Base-by-base conservation (phyloP, 768 basidiomycete species). In the Serendipita vermifera region DNA sequence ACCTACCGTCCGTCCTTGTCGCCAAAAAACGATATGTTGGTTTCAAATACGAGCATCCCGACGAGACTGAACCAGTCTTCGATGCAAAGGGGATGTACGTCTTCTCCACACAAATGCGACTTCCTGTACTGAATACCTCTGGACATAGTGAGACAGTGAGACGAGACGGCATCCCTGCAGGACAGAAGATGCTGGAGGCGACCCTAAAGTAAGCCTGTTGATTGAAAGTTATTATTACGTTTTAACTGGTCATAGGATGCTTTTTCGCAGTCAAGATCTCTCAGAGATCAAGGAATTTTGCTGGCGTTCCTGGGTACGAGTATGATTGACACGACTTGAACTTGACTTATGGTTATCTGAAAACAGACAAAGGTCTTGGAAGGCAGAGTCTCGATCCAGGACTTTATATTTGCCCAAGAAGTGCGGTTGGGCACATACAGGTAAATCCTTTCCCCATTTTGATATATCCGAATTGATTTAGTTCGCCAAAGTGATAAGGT, bases 21-120 rank as follows among this genome's bases (percentile, higher is more conserved):
- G 89, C 94, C 2, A 99, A 99, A 75, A 99, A 99, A 67, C 81
- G 94, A 62, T 99, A 99, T 62, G 94, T 98, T 20, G 96, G 96
- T 1, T 96, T 88, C 73, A 94, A 92, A 65, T 97, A 85, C 60
- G 96, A 99, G 68, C 76, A 71, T 55, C 77, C 83, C 0, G 86
- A 91, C 60, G 88, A 96, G 11, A 66, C 57, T 0, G 81, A 83
- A 41, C 88, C 92, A 1, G 72, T 69, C 0, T 96, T 98, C 62
- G 94, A 99, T 62, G 96, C 92, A 4, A 98, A 99, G 66, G 96
- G 96, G 0, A 97, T 99, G 55, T n/a, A n/a, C n/a, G n/a, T n/a
- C n/a, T n/a, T n/a, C n/a, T n/a, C n/a, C n/a, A n/a, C n/a, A n/a
- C n/a, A n/a, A n/a, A n/a, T n/a, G n/a, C n/a, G n/a, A n/a, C n/a